These are phyloP conservation scores for Verticillium isaacii DNA, from an alignment of 2,329 filamentous ascomycete species.

Conservation along the genomic window DNA sequence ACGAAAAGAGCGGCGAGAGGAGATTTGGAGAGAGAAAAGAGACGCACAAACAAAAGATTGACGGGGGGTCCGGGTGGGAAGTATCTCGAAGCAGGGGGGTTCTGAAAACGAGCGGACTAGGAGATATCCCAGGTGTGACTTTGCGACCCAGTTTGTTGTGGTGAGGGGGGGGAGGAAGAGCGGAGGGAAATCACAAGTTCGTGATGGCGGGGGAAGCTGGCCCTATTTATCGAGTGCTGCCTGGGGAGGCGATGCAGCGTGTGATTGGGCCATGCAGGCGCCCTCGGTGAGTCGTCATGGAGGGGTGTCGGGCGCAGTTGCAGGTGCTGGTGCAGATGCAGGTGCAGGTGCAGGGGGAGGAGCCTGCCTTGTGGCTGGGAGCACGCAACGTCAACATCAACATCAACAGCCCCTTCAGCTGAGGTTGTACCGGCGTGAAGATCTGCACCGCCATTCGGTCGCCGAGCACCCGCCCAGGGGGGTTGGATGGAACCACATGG, in stretches of 20 bases:
- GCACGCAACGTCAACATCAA: not conserved
- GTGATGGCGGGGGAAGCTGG: not conserved
- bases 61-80: slow-evolving; percentile 51
- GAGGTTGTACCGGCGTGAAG: not conserved
- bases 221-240: not conserved
- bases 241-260: not conserved
- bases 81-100: slow-evolving; percentile 25
- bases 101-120: slow-evolving; percentile 42
- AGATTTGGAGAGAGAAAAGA: slow-evolving; percentile 26
- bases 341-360: not conserved
- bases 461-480: no score
- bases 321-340: not conserved
- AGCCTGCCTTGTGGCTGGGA: not conserved
- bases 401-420: not conserved
- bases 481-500: no score
- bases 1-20: slow-evolving; percentile 42
- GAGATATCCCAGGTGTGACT: slow-evolving; percentile 48
- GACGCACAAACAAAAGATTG: slow-evolving; percentile 40
- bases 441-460: not conserved
- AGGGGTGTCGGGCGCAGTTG: no score
- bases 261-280: not conserved
- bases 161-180: slow-evolving; percentile 49
- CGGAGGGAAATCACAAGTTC: slow-evolving; percentile 27
- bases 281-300: not conserved
- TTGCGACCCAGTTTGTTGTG: slow-evolving; percentile 55